Base-by-base conservation (phyloP, 2,329 filamentous ascomycete species). In the Neonectria ditissima region DNA sequence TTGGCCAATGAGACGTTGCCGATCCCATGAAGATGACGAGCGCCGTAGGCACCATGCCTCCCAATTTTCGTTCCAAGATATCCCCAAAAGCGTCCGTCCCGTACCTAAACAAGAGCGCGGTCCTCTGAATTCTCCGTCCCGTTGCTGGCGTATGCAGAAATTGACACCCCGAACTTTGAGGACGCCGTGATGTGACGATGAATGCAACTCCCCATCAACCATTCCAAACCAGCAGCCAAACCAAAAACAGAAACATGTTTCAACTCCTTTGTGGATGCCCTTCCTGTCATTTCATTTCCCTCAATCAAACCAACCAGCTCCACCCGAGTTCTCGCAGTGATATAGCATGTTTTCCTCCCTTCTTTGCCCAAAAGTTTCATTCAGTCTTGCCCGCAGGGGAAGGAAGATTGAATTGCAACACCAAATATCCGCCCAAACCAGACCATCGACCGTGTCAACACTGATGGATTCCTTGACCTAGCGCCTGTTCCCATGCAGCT, bases 401-500 rank as follows among this genome's bases (percentile, higher is more conserved):
- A 61, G 56, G 54, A 54, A 58, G 58, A 60, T 44, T 43, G 43
- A 47, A 48, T 44, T 55, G 60, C 47, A 55, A 51, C 51, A 53
- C 55, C 56, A 24, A 37, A 28, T 62, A 61, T 56, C 57, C 59
- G 45, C 41, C 60, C 54, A 66, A 57, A 54, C 59, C 66, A 68
- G 55, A 68, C 45, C 67, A 63, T 63, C 61, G 58, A 72, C 63
- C 63, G 52, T 67, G 63, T 52, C 65, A 65, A 67, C 60, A 67
- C 55, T 64, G 65, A 69, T 73, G 64, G 58, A 66, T 63, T 65
- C 63, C 66, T 56, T 69, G 65, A 60, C 66, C 67, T 72, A 68
- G 73, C 71, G 73, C 73, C 73, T 65, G 59, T 67, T 67, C 64
- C 65, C 59, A 75, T 74, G 70, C 72, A 74, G 67, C 59, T 59